A percentile compares a stretch with the other conserved stretches of the same genome.
Evolutionary conservation across 768 basidiomycete genomes (phyloP).

Genomic region (Termitomyces eurrhizus): DNA sequence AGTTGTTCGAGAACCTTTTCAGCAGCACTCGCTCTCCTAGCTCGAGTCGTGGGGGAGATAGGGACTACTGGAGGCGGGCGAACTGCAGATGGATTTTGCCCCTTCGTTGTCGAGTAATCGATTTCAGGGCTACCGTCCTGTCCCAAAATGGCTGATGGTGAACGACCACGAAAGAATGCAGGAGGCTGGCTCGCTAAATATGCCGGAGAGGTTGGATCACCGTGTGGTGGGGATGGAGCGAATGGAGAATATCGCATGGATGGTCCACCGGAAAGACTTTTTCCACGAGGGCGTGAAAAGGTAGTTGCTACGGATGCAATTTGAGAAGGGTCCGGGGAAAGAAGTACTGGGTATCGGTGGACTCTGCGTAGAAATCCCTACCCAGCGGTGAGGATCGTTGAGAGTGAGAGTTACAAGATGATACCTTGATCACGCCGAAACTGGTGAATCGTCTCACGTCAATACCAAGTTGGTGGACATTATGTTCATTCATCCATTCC

Average conservation of each 20-base stretch:
- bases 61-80: conserved; percentile 13
- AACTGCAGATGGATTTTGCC: conserved; percentile 8
- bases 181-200: conserved; percentile 12
- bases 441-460: conserved; percentile 94
- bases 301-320: conserved; percentile 14
- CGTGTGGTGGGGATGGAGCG: conserved; percentile 19
- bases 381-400: neutral
- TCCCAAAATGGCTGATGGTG: conserved; percentile 21
- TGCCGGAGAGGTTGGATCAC: conserved; percentile 15
- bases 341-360: conserved; percentile 86
- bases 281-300: conserved; percentile 33
- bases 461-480: conserved; percentile 69
- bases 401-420: conserved; percentile 30
- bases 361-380: conserved; percentile 91
- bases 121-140: conserved; percentile 24
- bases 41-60: conserved; percentile 33
- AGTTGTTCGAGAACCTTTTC: conserved; percentile 68
- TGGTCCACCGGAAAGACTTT: conserved; percentile 30
- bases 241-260: conserved; percentile 25
- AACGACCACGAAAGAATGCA: conserved; percentile 21
- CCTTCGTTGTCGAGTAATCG: conserved; percentile 8
- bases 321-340: conserved; percentile 35
- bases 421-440: conserved; percentile 94
- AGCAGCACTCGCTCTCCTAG: conserved; percentile 59
- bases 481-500: conserved; percentile 83